These are phyloP conservation scores for Linderina pennispora DNA, from an alignment of 192 early-diverging fungal genomes.

Conservation along the genomic window DNA sequence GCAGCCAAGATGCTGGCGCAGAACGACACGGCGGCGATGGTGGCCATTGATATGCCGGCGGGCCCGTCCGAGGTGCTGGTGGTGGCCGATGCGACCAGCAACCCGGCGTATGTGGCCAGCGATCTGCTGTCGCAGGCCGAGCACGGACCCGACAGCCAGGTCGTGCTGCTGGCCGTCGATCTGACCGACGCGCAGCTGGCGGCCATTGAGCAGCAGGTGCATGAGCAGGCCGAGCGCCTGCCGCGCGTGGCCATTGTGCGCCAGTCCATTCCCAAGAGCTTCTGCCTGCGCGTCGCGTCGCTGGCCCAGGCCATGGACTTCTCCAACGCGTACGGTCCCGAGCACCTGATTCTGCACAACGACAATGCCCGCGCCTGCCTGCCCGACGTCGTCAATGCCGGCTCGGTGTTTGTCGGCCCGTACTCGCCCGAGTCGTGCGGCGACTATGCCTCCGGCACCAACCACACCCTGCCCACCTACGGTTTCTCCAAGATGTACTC, in stretches of 20 bases:
- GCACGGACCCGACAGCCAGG: constrained; percentile 94
- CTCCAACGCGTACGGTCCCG: constrained; percentile 94
- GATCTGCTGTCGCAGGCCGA: constrained; percentile 97
- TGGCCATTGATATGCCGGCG: constrained; percentile 98
- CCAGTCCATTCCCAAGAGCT: constrained; percentile 81
- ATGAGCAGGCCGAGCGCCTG: constrained; percentile 73
- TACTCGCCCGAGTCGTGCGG: constrained; percentile 97
- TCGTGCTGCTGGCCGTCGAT: constrained; percentile 84
- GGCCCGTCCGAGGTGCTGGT: constrained; percentile 99
- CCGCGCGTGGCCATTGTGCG: constrained; percentile 88
- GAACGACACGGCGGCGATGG: constrained; percentile 89
- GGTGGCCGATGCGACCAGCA: constrained; percentile 81
- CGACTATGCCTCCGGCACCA: constrained; percentile 99
- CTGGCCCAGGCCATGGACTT: constrained; percentile 80
- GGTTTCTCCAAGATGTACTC: constrained; percentile 98
- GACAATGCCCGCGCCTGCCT: constrained; percentile 64
- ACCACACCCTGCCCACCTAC: constrained; percentile 99
- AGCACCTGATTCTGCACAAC: constrained; percentile 95
- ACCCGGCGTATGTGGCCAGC: constrained; percentile 89
- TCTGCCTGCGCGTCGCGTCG: constrained; percentile 61
- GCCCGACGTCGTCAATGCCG: constrained; percentile 75
- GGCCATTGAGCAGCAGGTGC: constrained; percentile 73
- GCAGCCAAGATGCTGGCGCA: constrained; percentile 97
- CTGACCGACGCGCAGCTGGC: constrained; percentile 60
- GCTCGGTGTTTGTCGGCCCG: constrained; percentile 94